Base-by-base conservation (phyloP, 352 stramenopile genomes). In the Elongisporangium anandrum region DNA sequence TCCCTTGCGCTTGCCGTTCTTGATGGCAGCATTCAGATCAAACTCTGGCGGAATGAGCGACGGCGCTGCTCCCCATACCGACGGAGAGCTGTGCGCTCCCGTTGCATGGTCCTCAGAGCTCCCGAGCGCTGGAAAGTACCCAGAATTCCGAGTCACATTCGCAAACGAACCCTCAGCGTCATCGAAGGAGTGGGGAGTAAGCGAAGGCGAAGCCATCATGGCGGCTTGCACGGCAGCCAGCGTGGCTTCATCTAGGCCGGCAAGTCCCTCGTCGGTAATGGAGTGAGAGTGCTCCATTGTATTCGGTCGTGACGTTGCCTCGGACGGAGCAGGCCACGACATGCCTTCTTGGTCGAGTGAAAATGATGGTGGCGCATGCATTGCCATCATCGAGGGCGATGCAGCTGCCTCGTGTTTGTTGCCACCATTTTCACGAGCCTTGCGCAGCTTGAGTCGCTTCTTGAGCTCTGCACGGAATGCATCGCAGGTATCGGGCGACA, bases 401-500 rank as follows among this genome's bases (percentile, higher is more conserved):
- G 66, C 64, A 23, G 69, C 58, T 4, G 56, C 59, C 6, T 60
- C 50, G 56, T 72, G 62, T 57, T 78, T 77, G 29, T 41, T 41
- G 29, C 29, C 29, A 41, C 29, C 29, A 13, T 59, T 68, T 54
- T 68, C 64, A 57, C 83, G 78, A 49, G 75, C 67, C 60, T 91
- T 91, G 3, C 85, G 68, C 29, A 85, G 74, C 52, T 87, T 90
- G 39, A 70, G 56, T 20, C 85, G 85, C 63, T 92, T 92, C 72
- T 92, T 94, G 9, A 94, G 62, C 24, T 94, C 87, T 3, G 54
- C 66, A 22, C 69, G 72, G 56, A 95, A 96, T 10, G 66, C 59
- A 12, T 68, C 57, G 15, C 81, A 60, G n/a, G 86, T 95, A 19
- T 75, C 75, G 1, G 73, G 55, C 7, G 87, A 96, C 20, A 97